phyloP scores from a whole-genome alignment of 2,329 filamentous ascomycete species.

The Pseudocercospora musae region DNA sequence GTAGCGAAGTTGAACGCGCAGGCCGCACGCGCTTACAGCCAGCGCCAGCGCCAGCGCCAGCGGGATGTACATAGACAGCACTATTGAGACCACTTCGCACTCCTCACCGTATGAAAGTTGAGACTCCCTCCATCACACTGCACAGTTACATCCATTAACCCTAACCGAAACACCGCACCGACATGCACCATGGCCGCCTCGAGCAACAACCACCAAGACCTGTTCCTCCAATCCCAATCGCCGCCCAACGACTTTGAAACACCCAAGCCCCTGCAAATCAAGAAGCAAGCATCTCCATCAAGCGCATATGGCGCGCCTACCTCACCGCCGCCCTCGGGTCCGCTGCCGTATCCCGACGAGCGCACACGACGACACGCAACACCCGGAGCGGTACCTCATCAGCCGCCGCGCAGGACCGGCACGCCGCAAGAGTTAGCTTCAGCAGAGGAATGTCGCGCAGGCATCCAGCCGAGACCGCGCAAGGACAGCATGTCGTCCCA shows the following conservation, averaged over 20 bases:
- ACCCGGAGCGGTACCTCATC: slow-evolving; percentile 14
- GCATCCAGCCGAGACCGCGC: slow-evolving; percentile 19
- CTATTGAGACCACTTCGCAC: background rate
- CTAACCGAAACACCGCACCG: slow-evolving; percentile 1
- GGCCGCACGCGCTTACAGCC: background rate
- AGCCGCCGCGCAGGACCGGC: slow-evolving; percentile 24
- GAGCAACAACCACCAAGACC: slow-evolving; percentile 20
- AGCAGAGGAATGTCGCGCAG: slow-evolving; percentile 27
- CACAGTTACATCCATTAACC: no score
- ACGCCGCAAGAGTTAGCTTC: slow-evolving; percentile 26
- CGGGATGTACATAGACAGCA: background rate
- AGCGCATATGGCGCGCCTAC: slow-evolving; percentile 32
- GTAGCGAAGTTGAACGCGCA: no score
- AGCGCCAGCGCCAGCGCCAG: no score
- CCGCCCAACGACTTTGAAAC: slow-evolving; percentile 22
- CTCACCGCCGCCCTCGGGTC: slow-evolving; percentile 31
- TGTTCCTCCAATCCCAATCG: slow-evolving; percentile 22
- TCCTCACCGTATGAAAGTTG: no score
- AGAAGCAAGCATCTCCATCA: slow-evolving; percentile 27
- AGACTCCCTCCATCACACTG: background rate
- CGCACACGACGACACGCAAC: slow-evolving; percentile 21
- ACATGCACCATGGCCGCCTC: slow-evolving; percentile 14
- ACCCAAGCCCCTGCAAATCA: slow-evolving; percentile 33
- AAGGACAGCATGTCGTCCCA: slow-evolving; percentile 34
- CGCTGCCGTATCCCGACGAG: slow-evolving; percentile 33